These are phyloP conservation scores for Fusarium nelsonii DNA, from an alignment of 2,329 filamentous ascomycete genomes.

Conservation along the genomic window DNA sequence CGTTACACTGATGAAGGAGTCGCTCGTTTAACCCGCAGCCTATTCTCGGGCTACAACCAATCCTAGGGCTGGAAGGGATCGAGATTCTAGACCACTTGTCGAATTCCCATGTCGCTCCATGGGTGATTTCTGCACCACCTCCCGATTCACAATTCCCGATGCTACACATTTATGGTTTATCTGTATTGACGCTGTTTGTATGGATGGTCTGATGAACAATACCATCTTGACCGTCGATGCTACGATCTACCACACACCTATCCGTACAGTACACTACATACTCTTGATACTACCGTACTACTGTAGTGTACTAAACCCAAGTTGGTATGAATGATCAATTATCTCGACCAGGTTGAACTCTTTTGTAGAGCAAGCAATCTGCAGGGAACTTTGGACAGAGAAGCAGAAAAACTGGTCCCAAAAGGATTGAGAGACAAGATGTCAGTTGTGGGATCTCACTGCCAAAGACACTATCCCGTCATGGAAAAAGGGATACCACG, in stretches of 20 bases:
- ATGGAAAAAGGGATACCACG: constrained; percentile 14
- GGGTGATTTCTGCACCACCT: constrained; percentile 31
- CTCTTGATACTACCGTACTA: not conserved
- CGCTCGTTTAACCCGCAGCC: constrained; percentile 15
- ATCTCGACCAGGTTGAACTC: constrained; percentile 1
- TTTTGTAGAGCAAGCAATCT: not conserved
- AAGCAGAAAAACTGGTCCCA: constrained; percentile 10
- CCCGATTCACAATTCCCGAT: constrained; percentile 14
- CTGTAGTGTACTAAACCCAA: not conserved
- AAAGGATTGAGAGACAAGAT: not conserved
- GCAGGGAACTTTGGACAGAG: constrained; percentile 1
- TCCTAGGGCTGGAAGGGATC: constrained; percentile 32
- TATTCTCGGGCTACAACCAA: constrained; percentile 18
- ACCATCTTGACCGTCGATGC: not conserved
- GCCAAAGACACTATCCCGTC: constrained; percentile 14
- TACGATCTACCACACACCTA: constrained; percentile 8
- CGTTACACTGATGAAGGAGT: constrained; percentile 28
- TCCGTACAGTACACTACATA: not conserved
- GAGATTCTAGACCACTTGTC: constrained; percentile 38
- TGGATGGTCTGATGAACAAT: constrained; percentile 7
- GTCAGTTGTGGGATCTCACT: constrained; percentile 3
- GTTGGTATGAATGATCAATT: not conserved
- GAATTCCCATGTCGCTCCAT: constrained; percentile 44
- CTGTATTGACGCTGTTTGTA: not conserved
- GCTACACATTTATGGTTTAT: constrained; percentile 10